Conservation (phyloP, 345 rosid species). For the Corchorus olitorius region DNA sequence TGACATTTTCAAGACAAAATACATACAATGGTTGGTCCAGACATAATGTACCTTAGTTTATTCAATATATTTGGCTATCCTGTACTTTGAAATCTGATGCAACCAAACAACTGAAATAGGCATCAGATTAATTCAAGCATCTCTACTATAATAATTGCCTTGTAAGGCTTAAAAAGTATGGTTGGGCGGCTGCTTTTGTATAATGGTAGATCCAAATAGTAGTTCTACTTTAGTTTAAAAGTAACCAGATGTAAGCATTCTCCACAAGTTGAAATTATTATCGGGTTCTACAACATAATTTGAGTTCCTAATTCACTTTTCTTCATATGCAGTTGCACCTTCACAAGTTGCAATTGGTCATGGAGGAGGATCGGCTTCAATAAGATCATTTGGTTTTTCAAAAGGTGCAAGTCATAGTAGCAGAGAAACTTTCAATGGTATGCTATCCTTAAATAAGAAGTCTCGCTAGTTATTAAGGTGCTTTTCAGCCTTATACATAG, state of each 20-base stretch:
- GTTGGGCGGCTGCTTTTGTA: neutral
- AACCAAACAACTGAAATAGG: neutral
- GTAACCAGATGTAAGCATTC: neutral
- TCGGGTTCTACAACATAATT: neutral
- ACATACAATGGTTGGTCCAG: neutral
- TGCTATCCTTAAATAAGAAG: constrained; percentile 16
- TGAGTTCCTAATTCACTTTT: neutral
- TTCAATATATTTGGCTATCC: neutral
- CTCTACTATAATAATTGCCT: neutral
- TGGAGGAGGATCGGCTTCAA: constrained; percentile 45
- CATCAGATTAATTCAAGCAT: neutral
- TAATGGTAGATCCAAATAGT: neutral
- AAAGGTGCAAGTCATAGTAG: constrained; percentile 32
- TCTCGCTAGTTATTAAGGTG: constrained; percentile 11
- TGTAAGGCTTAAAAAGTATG: neutral
- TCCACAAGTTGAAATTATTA: neutral
- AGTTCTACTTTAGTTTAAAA: neutral
- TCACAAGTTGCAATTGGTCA: constrained; percentile 58
- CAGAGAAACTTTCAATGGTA: constrained; percentile 26
- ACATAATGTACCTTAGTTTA: neutral
- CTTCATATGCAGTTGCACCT: constrained; percentile 35
- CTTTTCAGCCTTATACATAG: constrained; percentile 19
- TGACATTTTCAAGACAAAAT: no score
- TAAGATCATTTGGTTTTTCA: constrained; percentile 41
- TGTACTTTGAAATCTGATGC: neutral